phyloP scores from a whole-genome alignment of 352 stramenopile genomes.

The Phytophthora meadii region DNA sequence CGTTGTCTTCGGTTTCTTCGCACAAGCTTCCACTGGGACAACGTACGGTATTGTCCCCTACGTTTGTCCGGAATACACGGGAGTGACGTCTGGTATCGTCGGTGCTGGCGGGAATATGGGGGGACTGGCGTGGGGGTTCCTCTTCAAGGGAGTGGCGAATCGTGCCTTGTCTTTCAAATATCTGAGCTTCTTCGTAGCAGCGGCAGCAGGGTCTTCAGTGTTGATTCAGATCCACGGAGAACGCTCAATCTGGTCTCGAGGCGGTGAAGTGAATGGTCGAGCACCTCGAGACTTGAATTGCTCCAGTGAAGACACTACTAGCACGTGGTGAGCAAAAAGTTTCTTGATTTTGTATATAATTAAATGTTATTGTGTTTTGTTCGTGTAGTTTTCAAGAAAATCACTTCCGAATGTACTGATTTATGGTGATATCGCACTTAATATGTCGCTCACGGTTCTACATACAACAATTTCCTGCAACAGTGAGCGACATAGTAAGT shows the following conservation, averaged over 20 bases:
- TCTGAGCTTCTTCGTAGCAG: constrained; percentile 45
- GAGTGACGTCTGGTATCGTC: constrained; percentile 56
- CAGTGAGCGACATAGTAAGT: no score
- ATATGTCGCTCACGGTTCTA: no score
- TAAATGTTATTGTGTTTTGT: no score
- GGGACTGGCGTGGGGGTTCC: constrained; percentile 50
- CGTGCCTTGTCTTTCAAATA: constrained; percentile 47
- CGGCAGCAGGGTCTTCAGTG: constrained; percentile 15
- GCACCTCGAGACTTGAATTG: not conserved
- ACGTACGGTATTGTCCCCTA: constrained; percentile 73
- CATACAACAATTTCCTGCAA: no score
- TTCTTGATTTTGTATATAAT: no score
- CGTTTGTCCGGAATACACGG: constrained; percentile 47
- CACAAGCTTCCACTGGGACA: constrained; percentile 46
- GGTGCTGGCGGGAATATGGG: constrained; percentile 61
- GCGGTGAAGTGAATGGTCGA: constrained; percentile 6
- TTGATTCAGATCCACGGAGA: constrained; percentile 28
- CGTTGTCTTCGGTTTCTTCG: constrained; percentile 90
- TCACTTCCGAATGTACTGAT: no score
- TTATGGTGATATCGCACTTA: no score
- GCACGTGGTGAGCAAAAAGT: not conserved
- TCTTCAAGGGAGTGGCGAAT: constrained; percentile 51
- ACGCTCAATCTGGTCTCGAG: constrained; percentile 24
- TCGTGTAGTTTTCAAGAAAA: no score
- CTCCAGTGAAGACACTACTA: constrained; percentile 6